Evolutionary conservation across 164 flowering plant species (phyloP).

Genomic region (Liriodendron chinense): DNA sequence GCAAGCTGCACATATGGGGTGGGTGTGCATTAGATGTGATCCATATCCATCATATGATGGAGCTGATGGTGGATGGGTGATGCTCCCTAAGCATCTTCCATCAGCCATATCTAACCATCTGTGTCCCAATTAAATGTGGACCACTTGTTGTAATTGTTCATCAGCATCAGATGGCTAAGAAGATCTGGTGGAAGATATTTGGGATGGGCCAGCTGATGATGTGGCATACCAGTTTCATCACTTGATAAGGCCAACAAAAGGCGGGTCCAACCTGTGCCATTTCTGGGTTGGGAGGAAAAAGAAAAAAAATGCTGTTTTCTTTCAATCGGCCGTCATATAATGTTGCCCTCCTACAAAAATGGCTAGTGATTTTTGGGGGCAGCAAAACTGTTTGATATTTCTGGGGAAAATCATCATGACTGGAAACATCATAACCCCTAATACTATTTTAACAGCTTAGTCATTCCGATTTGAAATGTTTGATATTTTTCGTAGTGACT

Average conservation of each 20-base stretch:
- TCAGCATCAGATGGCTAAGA: neutral
- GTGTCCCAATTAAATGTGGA: neutral
- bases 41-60: no score
- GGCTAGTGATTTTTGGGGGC: neutral
- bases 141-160: neutral
- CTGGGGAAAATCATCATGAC: neutral
- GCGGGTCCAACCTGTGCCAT: neutral
- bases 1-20: no score
- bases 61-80: no score
- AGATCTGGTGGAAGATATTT: neutral
- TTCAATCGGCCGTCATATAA: neutral
- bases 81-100: no score
- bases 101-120: no score
- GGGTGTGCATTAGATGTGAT: no score
- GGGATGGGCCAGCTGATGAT: neutral
- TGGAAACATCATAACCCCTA: no score
- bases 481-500: neutral
- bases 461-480: neutral
- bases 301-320: neutral
- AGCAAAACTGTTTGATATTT: neutral
- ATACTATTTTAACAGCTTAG: neutral
- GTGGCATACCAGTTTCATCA: neutral
- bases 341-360: neutral
- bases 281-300: neutral
- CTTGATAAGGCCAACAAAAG: neutral